These are phyloP conservation scores for Naumovozyma baii DNA, from an alignment of 805 yeast genomes.

Conservation along the genomic window DNA sequence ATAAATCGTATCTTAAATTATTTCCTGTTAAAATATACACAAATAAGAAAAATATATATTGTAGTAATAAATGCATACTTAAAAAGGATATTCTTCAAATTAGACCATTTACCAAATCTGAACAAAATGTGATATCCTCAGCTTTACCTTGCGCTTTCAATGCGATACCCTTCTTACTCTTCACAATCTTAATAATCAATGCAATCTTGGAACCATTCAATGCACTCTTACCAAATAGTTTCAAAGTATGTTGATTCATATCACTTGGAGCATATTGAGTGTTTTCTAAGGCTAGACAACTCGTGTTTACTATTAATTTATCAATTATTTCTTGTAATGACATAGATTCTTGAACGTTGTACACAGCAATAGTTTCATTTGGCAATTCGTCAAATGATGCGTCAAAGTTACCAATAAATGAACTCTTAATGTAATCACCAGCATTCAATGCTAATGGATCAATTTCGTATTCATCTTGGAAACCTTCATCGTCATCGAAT, in stretches of 20 bases:
- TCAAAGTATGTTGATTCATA: conserved; percentile 54
- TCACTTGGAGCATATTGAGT: conserved; percentile 53
- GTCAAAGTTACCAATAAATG: conserved; percentile 69
- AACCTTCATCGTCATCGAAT: conserved; percentile 67
- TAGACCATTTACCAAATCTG: conserved; percentile 23
- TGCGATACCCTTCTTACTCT: conserved; percentile 39
- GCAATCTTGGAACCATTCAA: conserved; percentile 33
- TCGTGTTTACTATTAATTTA: conserved; percentile 43
- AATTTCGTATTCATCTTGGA: conserved; percentile 86
- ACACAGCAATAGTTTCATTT: conserved; percentile 54
- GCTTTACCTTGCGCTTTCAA: conserved; percentile 54
- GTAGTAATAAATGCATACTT: not conserved
- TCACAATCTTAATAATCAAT: conserved; percentile 46
- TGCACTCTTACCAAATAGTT: conserved; percentile 69
- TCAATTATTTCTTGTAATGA: conserved; percentile 48
- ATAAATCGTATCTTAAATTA: not conserved
- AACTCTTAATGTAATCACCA: conserved; percentile 75
- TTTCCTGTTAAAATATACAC: not conserved
- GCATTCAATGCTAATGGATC: conserved; percentile 62
- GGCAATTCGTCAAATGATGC: conserved; percentile 64
- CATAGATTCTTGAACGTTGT: conserved; percentile 44
- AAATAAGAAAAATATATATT: not conserved
- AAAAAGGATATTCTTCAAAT: conserved; percentile 8
- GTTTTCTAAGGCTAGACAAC: conserved; percentile 66
- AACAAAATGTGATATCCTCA: conserved; percentile 33